Conservation (phyloP, 768 basidiomycete species). For the Rhizopogon vesiculosus region DNA sequence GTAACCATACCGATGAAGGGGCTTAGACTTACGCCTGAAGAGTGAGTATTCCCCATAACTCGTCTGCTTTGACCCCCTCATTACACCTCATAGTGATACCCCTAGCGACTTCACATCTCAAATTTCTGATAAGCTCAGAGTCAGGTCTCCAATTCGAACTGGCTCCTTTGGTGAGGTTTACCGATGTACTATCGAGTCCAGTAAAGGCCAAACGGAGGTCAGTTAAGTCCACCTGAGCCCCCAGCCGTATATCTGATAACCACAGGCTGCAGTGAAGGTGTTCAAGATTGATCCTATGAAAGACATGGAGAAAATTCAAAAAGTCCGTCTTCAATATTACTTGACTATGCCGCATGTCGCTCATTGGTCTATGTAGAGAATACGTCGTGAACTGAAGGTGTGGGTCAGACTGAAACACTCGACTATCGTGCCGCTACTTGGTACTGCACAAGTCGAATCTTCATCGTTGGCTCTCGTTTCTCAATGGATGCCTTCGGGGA, state of each 20-base stretch:
- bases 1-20: not conserved
- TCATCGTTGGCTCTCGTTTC: not conserved
- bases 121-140: not conserved
- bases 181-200: not conserved
- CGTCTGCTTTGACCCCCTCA: not conserved
- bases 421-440: constrained; percentile 17
- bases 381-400: constrained; percentile 15
- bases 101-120: not conserved
- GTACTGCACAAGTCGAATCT: constrained; percentile 2
- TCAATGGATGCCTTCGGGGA: not conserved
- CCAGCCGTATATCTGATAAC: not conserved
- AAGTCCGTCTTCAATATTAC: not conserved
- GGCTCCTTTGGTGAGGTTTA: not conserved
- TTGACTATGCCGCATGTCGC: not conserved
- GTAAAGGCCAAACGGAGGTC: not conserved
- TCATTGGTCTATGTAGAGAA: constrained; percentile 1
- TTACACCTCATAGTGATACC: not conserved
- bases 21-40: not conserved
- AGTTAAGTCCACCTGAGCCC: not conserved
- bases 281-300: not conserved
- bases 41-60: not conserved
- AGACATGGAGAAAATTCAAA: not conserved
- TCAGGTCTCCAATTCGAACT: not conserved
- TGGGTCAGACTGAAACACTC: constrained; percentile 14
- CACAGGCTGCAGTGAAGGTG: not conserved